Conservation (phyloP, 2,329 filamentous ascomycete species). For the Phyllosticta citribraziliensis region DNA sequence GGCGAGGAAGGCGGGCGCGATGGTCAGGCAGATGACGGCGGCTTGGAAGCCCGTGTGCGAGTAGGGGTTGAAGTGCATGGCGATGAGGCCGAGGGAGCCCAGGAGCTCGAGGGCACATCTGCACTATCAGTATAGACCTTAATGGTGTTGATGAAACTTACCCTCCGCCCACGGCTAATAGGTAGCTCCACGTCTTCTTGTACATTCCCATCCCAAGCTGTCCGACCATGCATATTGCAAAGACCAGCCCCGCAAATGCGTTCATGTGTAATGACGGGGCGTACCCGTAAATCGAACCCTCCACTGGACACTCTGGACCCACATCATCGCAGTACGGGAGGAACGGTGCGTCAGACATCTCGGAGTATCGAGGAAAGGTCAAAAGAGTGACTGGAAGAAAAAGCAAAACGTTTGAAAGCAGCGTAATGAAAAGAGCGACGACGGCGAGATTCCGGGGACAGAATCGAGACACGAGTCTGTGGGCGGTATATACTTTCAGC, state of each 20-base stretch:
- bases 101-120: slow-evolving; percentile 36
- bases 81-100: slow-evolving; percentile 47
- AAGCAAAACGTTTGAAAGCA: background rate
- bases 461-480: background rate
- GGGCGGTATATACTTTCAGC: background rate
- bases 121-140: background rate
- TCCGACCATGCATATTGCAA: background rate
- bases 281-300: slow-evolving; percentile 44
- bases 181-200: background rate
- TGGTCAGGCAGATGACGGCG: slow-evolving; percentile 43
- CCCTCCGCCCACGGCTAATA: background rate
- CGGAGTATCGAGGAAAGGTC: background rate
- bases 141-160: background rate
- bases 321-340: background rate
- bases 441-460: background rate
- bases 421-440: background rate
- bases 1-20: slow-evolving; percentile 47
- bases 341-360: background rate
- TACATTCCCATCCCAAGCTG: background rate
- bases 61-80: slow-evolving; percentile 46
- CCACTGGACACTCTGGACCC: slow-evolving; percentile 30
- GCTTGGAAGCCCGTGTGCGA: slow-evolving; percentile 37
- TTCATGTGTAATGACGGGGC: slow-evolving; percentile 43
- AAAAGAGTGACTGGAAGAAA: background rate
- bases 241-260: slow-evolving; percentile 23